phyloP scores from a whole-genome alignment of 768 basidiomycete genomes.

The Leccinum ochraceum region DNA sequence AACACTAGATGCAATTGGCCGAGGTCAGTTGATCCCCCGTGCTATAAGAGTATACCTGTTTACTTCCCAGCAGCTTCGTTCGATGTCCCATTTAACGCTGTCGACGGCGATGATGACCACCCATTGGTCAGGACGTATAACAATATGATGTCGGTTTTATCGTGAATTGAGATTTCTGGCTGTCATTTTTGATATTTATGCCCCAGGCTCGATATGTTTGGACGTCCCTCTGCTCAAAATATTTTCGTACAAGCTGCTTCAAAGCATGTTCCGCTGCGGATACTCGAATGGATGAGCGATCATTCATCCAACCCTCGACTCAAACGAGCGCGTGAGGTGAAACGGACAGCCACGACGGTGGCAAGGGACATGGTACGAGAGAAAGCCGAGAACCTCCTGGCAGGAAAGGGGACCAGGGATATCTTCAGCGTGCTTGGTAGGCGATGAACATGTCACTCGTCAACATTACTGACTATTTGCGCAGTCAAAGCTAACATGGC shows the following conservation, averaged over 20 bases:
- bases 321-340: slow-evolving; percentile 16
- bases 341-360: not conserved
- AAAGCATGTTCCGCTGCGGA: slow-evolving; percentile 12
- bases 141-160: slow-evolving; percentile 14
- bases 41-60: not conserved
- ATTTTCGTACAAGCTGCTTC: slow-evolving; percentile 18
- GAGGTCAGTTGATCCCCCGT: slow-evolving; percentile 32
- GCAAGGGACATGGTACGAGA: slow-evolving; percentile 21
- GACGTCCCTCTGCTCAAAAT: slow-evolving; percentile 14
- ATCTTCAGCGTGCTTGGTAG: slow-evolving; percentile 41
- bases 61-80: slow-evolving; percentile 29
- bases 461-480: not conserved
- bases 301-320: slow-evolving; percentile 24
- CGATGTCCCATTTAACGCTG: slow-evolving; percentile 44
- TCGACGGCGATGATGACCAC: slow-evolving; percentile 11
- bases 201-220: slow-evolving; percentile 17
- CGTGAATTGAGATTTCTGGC: slow-evolving; percentile 4
- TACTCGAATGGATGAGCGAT: slow-evolving; percentile 38
- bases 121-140: slow-evolving; percentile 12
- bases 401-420: slow-evolving; percentile 19
- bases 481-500: slow-evolving; percentile 33
- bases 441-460: not conserved
- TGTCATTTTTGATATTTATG: not conserved
- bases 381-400: slow-evolving; percentile 12
- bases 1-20: slow-evolving; percentile 40